Conservation (phyloP, 2,329 filamentous ascomycete species). For the Akanthomyces dipterigenus region DNA sequence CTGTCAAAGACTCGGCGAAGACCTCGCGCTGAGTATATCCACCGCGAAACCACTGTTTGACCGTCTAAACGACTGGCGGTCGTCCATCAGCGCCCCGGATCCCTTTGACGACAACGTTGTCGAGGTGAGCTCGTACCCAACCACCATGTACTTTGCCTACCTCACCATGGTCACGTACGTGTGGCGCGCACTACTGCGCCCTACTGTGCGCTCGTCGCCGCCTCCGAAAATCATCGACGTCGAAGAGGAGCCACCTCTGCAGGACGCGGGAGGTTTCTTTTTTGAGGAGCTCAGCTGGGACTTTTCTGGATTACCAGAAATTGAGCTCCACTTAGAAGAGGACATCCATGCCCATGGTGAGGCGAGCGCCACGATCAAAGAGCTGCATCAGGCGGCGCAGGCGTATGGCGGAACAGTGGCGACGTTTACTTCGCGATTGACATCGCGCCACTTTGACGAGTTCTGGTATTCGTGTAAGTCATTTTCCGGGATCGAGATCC, state of each 20-base stretch:
- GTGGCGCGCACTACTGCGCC: constrained; percentile 14
- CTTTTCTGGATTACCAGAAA: constrained; percentile 13
- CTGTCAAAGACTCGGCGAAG: constrained; percentile 13
- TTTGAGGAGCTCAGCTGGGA: constrained; percentile 14
- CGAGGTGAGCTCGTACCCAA: not conserved
- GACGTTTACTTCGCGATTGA: constrained; percentile 12
- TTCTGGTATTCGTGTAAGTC: constrained; percentile 15
- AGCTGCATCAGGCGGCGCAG: constrained; percentile 14
- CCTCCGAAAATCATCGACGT: constrained; percentile 13
- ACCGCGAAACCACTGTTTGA: constrained; percentile 13
- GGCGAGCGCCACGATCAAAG: constrained; percentile 13
- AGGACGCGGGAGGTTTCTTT: constrained; percentile 9
- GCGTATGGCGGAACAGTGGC: constrained; percentile 11
- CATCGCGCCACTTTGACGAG: constrained; percentile 14
- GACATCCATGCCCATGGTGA: constrained; percentile 7
- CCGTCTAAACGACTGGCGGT: constrained; percentile 13
- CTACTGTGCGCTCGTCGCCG: constrained; percentile 13
- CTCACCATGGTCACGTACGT: constrained; percentile 13
- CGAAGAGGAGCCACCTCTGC: constrained; percentile 2
- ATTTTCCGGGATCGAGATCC: no score
- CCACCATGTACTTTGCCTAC: constrained; percentile 15
- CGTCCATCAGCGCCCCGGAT: constrained; percentile 5
- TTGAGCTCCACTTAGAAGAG: constrained; percentile 13
- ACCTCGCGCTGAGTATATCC: constrained; percentile 11
- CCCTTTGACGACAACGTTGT: not conserved